Evolutionary conservation across 2,329 filamentous ascomycete genomes (phyloP).

Genomic region (Curvularia eragrostidis): DNA sequence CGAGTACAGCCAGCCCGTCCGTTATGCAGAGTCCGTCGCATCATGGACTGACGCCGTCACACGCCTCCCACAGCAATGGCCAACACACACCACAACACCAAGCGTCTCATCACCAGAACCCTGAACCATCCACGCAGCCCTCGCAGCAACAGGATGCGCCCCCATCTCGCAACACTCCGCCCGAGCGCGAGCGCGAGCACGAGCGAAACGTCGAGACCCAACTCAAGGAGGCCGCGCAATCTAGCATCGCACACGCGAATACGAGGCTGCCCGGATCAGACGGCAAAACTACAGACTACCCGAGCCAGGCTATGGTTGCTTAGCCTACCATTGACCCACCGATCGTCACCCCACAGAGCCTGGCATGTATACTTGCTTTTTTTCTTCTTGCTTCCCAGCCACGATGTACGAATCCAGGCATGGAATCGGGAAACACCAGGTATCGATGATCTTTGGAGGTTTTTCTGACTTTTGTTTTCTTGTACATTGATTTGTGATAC

Average conservation of each 20-base stretch:
- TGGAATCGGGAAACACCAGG: neutral
- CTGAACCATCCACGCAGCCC: conserved; percentile 9
- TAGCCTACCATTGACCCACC: conserved; percentile 9
- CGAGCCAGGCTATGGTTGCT: conserved; percentile 37
- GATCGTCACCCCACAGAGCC: neutral
- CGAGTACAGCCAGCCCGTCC: conserved; percentile 40
- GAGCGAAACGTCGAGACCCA: conserved; percentile 37
- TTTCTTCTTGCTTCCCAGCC: neutral
- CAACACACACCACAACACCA: conserved; percentile 23
- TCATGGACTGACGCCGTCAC: conserved; percentile 32
- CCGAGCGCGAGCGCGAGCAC: conserved; percentile 31
- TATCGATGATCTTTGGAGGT: neutral
- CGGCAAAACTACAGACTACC: conserved; percentile 29
- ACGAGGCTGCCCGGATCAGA: conserved; percentile 23
- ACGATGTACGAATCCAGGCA: neutral
- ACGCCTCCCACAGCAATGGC: conserved; percentile 24
- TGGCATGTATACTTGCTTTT: neutral
- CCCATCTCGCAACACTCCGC: conserved; percentile 31
- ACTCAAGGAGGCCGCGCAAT: conserved; percentile 46
- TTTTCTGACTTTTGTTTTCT: neutral
- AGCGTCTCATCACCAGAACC: conserved; percentile 9
- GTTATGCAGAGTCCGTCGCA: conserved; percentile 36
- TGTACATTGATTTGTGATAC: conserved; percentile 14
- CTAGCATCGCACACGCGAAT: conserved; percentile 40
- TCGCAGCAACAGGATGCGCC: conserved; percentile 17